Base-by-base conservation (phyloP, 1,284 basidiomycete genomes). In the Irpex lacteus region DNA sequence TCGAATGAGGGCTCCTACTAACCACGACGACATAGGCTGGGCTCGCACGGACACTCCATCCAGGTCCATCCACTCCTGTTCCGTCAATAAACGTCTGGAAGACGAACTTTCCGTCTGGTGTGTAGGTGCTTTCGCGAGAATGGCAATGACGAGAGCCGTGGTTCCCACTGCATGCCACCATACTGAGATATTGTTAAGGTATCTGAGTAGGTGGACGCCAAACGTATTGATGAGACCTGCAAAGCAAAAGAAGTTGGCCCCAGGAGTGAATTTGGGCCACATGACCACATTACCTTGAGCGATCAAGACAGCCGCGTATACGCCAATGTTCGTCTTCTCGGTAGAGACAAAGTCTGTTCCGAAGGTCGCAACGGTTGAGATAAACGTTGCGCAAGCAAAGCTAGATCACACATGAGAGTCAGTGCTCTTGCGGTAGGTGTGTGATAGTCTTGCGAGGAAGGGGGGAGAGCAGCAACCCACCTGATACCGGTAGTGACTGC, bases 141-240 rank as follows among this genome's bases (percentile, higher is more conserved):
- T 79, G 0, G 88, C 87, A 44, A 92, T 84, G 18, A 87, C 83
- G 32, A 92, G 73, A 1, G 85, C 78, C 2, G 84, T 82, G 2
- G 90, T 90, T 15, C 90, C 91, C 36, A 88, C 65, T 0, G 85
- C 88, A 69, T 93, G 90, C 83, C 90, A 88, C 81, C 83, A 86
- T 3, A 92, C 81, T 0, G 89, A 91, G 32, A 89, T 73, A 66
- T 90, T 90, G 73, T 92, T 92, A 60, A 92, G 77, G 67, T 86
- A 80, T 63, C 85, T 82, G 9, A 92, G 80, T 1, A 88, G 70
- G 57, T 80, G 81, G 8, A 91, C 88, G 3, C 88, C 88, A 68
- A 91, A 90, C 0, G 89, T 90, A 73, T 92, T 92, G 67, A 88
- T 88, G 5, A 88, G 73, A 32, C 87, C 77, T 76, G 7, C 64